These are phyloP conservation scores for Poronia punctata DNA, from an alignment of 495 filamentous ascomycete genomes.

Conservation along the genomic window DNA sequence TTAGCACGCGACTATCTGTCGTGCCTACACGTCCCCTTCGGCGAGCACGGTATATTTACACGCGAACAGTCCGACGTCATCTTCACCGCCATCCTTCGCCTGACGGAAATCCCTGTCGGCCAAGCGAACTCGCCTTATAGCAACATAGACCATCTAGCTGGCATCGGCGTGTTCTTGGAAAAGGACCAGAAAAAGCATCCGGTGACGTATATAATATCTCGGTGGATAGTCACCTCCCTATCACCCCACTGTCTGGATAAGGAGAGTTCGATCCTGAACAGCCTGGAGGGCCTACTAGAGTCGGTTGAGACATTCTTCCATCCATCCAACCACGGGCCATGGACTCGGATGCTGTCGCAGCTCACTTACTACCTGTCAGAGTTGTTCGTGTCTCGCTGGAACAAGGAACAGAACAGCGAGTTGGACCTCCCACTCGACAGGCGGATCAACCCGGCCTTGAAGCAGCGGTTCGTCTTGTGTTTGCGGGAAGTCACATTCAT, in stretches of 20 bases:
- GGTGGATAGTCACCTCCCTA: slow-evolving; percentile 90
- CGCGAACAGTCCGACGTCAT: slow-evolving; percentile 87
- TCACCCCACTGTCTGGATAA: slow-evolving; percentile 76
- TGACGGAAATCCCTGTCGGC: slow-evolving; percentile 94
- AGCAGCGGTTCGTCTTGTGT: slow-evolving; percentile 83
- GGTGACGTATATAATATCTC: slow-evolving; percentile 81
- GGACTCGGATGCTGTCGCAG: slow-evolving; percentile 86
- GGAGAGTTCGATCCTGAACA: slow-evolving; percentile 71
- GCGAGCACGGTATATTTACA: slow-evolving; percentile 83
- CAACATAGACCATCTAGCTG: slow-evolving; percentile 73
- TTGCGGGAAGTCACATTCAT: slow-evolving; percentile 92
- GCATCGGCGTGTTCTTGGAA: slow-evolving; percentile 76
- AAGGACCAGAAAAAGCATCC: slow-evolving; percentile 91
- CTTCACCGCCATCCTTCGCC: slow-evolving; percentile 81
- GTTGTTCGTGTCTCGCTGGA: slow-evolving; percentile 97
- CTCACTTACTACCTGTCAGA: slow-evolving; percentile 90
- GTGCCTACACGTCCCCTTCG: slow-evolving; percentile 70
- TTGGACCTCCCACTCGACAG: slow-evolving; percentile 76
- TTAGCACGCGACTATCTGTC: slow-evolving; percentile 74
- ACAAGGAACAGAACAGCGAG: slow-evolving; percentile 87
- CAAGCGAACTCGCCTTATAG: slow-evolving; percentile 93
- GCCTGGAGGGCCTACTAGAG: slow-evolving; percentile 88
- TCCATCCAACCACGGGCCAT: slow-evolving; percentile 87
- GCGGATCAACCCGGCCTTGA: slow-evolving; percentile 69
- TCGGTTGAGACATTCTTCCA: slow-evolving; percentile 99